Evolutionary conservation across 2,329 filamentous ascomycete species (phyloP), one percentile per base, ranked within the genome.

Genomic region (Cercospora citrullina): DNA sequence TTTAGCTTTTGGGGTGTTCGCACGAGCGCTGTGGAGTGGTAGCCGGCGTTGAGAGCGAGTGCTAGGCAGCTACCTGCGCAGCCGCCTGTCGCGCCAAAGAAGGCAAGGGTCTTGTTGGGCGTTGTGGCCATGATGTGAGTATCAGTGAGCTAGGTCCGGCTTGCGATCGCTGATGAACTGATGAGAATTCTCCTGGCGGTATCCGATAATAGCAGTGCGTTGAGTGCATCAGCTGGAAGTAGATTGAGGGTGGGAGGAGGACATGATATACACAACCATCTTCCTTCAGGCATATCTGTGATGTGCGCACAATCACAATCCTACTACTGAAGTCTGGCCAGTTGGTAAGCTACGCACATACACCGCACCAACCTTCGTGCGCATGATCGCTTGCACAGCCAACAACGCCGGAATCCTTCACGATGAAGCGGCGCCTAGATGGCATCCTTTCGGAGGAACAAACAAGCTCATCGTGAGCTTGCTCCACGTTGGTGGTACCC

Each of bases 41-140:
- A 79, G 57, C 81, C 81, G 3, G 80, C 80, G 30, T 79, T 67
- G n/a, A 72, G 67, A 36, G 67, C 62, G 28, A 77, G 76, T 21
- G 80, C 79, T 21, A 87, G 82, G 48, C 80, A 80, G 28, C 79
- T 74, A 53, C 81, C 78, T 59, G 81, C 79, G 70, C 81, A 82
- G 58, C 84, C 85, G 62, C 83, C 84, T 23, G 84, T 86, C 30
- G 84, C 83, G 62, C 85, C 85, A 69, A 87, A 81, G 77, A 86
- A 85, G 60, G 83, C 82, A 66, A 85, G 73, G 45, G 80, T 82
- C 60, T 70, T 69, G 36, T 60, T 39, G 59, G 65, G 42, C 6
- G 63, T 21, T 53, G 66, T 55, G 58, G 53, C 28, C 45, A 42
- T 60, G 28, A 21, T 64, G n/a, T 21, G 23, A 30, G 4, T 26